These are phyloP conservation scores for Pyrenopolyporus hunteri DNA, from an alignment of 495 filamentous ascomycete species.

Conservation along the genomic window DNA sequence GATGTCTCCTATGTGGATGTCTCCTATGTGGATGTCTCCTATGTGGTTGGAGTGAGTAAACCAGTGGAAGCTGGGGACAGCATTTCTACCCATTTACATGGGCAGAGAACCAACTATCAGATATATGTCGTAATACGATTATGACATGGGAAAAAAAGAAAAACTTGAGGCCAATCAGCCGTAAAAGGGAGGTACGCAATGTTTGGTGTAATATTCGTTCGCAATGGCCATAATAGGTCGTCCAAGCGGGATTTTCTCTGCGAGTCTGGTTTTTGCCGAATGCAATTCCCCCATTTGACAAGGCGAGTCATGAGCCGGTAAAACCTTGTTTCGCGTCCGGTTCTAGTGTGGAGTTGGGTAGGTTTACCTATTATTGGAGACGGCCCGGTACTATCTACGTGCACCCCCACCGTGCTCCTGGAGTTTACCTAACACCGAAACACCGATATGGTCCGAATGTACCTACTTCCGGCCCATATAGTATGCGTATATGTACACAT, in stretches of 20 bases:
- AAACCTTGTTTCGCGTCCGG: constrained; percentile 24
- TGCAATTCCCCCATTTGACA: constrained; percentile 8
- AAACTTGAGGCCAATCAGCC: too few relatives aligned
- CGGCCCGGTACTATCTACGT: constrained; percentile 5
- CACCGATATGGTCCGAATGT: constrained; percentile 4
- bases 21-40: too few relatives aligned
- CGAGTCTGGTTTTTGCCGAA: constrained; percentile 21
- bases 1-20: too few relatives aligned
- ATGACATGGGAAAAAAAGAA: too few relatives aligned
- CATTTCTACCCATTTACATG: too few relatives aligned
- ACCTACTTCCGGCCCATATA: too few relatives aligned
- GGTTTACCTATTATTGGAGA: constrained; percentile 27
- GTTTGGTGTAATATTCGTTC: background rate
- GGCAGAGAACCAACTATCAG: too few relatives aligned
- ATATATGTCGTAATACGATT: too few relatives aligned
- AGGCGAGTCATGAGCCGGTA: constrained; percentile 24
- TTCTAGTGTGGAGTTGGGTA: constrained; percentile 22
- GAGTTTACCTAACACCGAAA: constrained; percentile 22
- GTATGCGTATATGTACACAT: background rate
- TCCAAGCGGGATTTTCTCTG: constrained; percentile 13
- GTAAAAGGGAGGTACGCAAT: too few relatives aligned
- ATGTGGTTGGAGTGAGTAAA: too few relatives aligned
- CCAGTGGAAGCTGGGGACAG: too few relatives aligned
- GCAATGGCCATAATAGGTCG: background rate
- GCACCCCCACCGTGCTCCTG: constrained; percentile 17